phyloP scores from a whole-genome alignment of 2,329 filamentous ascomycete species.

The Coccinonectria pachysandricola region DNA sequence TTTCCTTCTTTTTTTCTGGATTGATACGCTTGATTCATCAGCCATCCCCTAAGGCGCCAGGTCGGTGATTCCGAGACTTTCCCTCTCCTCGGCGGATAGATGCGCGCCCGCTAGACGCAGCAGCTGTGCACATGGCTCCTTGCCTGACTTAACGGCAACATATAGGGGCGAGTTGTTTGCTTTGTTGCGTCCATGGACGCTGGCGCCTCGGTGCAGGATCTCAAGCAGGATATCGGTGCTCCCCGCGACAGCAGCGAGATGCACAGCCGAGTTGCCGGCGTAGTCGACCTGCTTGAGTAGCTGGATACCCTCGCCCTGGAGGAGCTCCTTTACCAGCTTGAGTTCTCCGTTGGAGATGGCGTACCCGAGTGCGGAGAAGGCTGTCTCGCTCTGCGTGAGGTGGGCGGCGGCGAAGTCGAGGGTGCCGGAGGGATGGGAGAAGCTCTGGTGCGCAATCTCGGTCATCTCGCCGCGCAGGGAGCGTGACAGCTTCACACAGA shows the following conservation, averaged over 20 bases:
- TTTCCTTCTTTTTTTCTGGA: too few species aligned
- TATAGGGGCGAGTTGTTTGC: constrained; percentile 58
- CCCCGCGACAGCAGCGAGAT: constrained; percentile 46
- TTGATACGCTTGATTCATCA: too few species aligned
- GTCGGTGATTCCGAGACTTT: constrained; percentile 11
- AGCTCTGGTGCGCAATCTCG: constrained; percentile 60
- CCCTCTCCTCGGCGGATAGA: constrained; percentile 35
- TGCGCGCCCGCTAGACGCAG: constrained; percentile 50
- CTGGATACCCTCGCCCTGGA: constrained; percentile 53
- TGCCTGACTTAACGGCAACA: constrained; percentile 48
- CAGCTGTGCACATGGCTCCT: constrained; percentile 41
- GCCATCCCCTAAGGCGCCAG: background rate
- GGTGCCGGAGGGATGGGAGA: constrained; percentile 59
- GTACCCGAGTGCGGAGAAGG: constrained; percentile 70
- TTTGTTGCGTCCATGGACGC: constrained; percentile 54
- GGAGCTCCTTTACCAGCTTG: constrained; percentile 52
- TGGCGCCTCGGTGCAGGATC: constrained; percentile 51
- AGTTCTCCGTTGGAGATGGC: constrained; percentile 66
- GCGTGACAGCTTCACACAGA: constrained; percentile 60
- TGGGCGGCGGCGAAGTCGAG: constrained; percentile 32
- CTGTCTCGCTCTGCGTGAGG: constrained; percentile 43
- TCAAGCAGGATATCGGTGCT: constrained; percentile 46
- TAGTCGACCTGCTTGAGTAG: constrained; percentile 70
- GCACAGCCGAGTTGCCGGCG: constrained; percentile 63
- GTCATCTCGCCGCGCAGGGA: constrained; percentile 81